A percentile compares a stretch with the other conserved stretches of the same genome.
phyloP scores from a whole-genome alignment of 306 rosid species.

The Hippophae gyantsensis region DNA sequence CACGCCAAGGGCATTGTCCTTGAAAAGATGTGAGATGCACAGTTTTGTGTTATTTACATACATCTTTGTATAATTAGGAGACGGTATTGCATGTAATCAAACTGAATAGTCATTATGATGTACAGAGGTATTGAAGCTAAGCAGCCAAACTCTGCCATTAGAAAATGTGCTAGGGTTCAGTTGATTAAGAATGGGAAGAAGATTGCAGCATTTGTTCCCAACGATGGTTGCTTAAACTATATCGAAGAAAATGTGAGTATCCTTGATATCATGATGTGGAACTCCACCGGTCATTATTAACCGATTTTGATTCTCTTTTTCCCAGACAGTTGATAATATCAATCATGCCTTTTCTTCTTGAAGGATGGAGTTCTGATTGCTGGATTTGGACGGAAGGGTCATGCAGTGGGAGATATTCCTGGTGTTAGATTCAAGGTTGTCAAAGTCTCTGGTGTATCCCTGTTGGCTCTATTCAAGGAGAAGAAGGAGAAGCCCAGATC shows the following conservation, averaged over 20 bases:
- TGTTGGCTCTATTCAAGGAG: constrained; percentile 79
- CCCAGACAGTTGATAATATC: background rate
- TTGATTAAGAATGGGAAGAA: constrained; percentile 75
- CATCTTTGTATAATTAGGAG: background rate
- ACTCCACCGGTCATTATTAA: background rate
- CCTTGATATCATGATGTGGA: background rate
- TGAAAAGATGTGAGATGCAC: constrained; percentile 56
- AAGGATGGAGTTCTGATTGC: constrained; percentile 84
- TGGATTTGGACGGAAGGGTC: constrained; percentile 73
- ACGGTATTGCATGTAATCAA: background rate
- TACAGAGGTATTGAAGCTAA: constrained; percentile 79
- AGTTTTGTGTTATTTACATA: background rate
- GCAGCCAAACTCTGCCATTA: constrained; percentile 84
- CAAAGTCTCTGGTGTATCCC: constrained; percentile 62
- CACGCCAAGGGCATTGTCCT: constrained; percentile 82
- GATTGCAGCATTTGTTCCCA: constrained; percentile 82
- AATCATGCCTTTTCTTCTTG: constrained; percentile 4
- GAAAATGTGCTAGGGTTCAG: constrained; percentile 84
- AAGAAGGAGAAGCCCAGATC: constrained; percentile 80
- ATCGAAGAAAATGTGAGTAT: constrained; percentile 62
- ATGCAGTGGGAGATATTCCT: constrained; percentile 84
- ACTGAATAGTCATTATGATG: constrained; percentile 2
- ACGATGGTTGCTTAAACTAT: constrained; percentile 72
- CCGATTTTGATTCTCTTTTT: no score
- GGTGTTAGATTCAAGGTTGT: constrained; percentile 82